phyloP scores from a whole-genome alignment of 306 rosid species.

The Cucurbita argyrosperma region DNA sequence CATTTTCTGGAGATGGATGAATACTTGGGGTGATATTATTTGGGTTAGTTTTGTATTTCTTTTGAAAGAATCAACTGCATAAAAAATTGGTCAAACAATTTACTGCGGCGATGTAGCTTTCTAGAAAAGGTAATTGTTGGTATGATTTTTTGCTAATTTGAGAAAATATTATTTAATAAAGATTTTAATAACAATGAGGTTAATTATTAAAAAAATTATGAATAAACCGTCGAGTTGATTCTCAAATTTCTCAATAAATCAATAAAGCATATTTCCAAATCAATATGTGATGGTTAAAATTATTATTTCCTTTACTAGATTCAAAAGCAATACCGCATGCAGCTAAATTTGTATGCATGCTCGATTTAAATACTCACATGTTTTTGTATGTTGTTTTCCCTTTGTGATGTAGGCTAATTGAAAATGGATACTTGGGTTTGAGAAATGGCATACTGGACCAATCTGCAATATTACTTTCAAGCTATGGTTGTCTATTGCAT shows the following conservation, averaged over 20 bases:
- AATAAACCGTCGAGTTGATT: not conserved
- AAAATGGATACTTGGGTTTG: constrained; percentile 87
- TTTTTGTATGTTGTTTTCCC: not conserved
- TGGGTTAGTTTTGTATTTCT: not conserved
- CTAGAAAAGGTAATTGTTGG: not conserved
- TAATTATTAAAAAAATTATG: not conserved
- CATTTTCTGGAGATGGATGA: not conserved
- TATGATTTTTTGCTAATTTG: not conserved
- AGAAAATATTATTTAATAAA: not conserved
- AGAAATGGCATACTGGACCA: constrained; percentile 96
- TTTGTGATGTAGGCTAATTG: constrained; percentile 49
- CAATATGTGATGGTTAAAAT: not conserved
- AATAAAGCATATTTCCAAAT: not conserved
- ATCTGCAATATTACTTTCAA: constrained; percentile 88
- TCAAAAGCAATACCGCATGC: not conserved
- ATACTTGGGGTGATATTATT: not conserved
- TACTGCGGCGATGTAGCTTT: not conserved
- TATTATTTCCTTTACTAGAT: not conserved
- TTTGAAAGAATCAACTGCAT: not conserved
- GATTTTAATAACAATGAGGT: not conserved
- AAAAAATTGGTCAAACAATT: not conserved
- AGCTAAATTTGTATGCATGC: not conserved
- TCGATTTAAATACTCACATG: not conserved
- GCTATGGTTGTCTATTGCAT: constrained; percentile 65
- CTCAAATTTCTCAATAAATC: not conserved